Evolutionary conservation across 2,329 filamentous ascomycete genomes (phyloP).

Genomic region (Penicillium sp.): DNA sequence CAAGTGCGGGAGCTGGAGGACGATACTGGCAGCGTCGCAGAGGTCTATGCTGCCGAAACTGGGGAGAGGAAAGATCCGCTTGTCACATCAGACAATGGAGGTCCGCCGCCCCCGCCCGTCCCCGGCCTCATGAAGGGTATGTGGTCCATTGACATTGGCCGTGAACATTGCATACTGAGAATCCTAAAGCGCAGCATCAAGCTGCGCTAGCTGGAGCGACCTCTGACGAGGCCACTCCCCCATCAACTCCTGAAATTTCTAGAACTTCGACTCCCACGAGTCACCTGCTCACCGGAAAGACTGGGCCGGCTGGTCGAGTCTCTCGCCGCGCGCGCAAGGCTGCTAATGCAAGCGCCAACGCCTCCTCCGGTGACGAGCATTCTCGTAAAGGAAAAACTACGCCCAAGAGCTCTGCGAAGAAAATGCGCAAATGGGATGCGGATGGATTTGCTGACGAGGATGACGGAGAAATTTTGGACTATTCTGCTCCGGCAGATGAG

Average conservation of each 20-base stretch:
- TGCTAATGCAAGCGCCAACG: conserved; percentile 49
- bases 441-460: conserved; percentile 86
- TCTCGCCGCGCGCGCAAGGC: conserved; percentile 80
- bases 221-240: conserved; percentile 70
- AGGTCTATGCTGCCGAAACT: conserved; percentile 44
- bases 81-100: conserved; percentile 52
- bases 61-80: conserved; percentile 51
- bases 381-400: conserved; percentile 58
- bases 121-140: conserved; percentile 54
- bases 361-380: conserved; percentile 81
- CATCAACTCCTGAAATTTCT: conserved; percentile 72
- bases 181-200: conserved; percentile 43
- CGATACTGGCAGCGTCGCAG: conserved; percentile 43
- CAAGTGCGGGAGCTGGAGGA: conserved; percentile 74
- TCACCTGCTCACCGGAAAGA: conserved; percentile 72
- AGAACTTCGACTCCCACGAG: conserved; percentile 73
- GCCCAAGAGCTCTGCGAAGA: conserved; percentile 64
- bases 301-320: conserved; percentile 72
- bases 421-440: conserved; percentile 88
- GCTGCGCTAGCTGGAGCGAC: conserved; percentile 46
- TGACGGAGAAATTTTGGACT: conserved; percentile 79
- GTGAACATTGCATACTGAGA: conserved; percentile 23
- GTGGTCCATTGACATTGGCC: neutral
- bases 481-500: conserved; percentile 68
- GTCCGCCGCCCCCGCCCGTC: conserved; percentile 54